These are phyloP conservation scores for Tricholoma flavovirens DNA, from an alignment of 768 basidiomycete species.

Conservation along the genomic window DNA sequence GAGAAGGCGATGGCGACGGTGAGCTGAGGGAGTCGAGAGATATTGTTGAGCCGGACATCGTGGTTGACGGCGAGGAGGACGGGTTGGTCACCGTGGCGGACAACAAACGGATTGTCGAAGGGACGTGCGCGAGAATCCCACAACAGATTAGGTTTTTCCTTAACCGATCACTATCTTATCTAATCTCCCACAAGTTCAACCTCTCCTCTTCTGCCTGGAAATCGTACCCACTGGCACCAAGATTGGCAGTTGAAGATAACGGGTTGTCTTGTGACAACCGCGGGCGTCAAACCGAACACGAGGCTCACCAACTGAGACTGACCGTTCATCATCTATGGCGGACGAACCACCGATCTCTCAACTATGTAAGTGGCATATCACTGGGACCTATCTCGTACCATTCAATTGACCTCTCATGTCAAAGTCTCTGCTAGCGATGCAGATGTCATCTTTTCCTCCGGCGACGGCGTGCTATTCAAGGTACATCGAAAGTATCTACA, in stretches of 20 bases:
- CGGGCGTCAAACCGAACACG: background rate
- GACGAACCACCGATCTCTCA: background rate
- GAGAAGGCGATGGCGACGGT: conserved; percentile 54
- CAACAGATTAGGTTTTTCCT: conserved; percentile 16
- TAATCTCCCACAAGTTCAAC: too few species aligned
- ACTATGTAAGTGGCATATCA: background rate
- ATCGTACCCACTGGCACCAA: too few species aligned
- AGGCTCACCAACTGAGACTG: too few species aligned
- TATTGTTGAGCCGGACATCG: conserved; percentile 53
- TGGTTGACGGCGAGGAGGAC: conserved; percentile 19
- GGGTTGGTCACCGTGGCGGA: conserved; percentile 15
- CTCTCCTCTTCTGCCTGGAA: too few species aligned
- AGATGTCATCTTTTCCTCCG: conserved; percentile 19
- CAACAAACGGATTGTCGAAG: conserved; percentile 21
- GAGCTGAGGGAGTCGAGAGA: conserved; percentile 64
- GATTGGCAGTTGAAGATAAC: background rate
- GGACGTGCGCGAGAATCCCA: conserved; percentile 27
- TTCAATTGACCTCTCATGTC: background rate
- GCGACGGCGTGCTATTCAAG: conserved; percentile 19
- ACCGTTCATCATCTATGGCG: background rate
- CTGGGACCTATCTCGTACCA: background rate
- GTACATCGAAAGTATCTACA: conserved; percentile 21
- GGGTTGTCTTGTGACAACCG: background rate
- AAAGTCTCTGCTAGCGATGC: conserved; percentile 8
- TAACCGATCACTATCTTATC: conserved; percentile 28